These are phyloP conservation scores for Hyphodiscus sp. DNA, from an alignment of 2,329 filamentous ascomycete species.

Conservation along the genomic window DNA sequence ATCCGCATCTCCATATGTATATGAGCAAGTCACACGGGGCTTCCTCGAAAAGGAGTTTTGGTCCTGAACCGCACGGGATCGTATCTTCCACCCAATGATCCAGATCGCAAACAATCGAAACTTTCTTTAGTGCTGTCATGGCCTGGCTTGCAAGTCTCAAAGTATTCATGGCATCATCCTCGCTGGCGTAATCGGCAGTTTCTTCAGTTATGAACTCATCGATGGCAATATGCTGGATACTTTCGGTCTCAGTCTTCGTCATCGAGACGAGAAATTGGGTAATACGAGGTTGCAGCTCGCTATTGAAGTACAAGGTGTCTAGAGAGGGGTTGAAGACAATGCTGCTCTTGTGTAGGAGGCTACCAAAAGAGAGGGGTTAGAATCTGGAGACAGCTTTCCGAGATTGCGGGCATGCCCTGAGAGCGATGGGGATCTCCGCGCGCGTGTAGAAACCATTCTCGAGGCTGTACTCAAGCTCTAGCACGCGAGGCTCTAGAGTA, in stretches of 20 bases:
- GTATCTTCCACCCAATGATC: too few species aligned
- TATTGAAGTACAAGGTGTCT: conserved; percentile 15
- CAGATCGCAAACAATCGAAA: background rate
- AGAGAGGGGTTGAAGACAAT: conserved; percentile 18
- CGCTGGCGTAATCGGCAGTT: background rate
- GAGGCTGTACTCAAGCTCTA: conserved; percentile 4
- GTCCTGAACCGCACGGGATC: too few species aligned
- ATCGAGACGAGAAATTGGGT: conserved; percentile 7
- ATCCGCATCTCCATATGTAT: too few species aligned
- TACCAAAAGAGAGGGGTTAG: conserved; percentile 16
- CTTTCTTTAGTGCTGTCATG: background rate
- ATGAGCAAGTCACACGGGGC: too few species aligned
- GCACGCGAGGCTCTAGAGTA: conserved; percentile 7
- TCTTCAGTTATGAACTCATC: background rate
- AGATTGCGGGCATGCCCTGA: conserved; percentile 12
- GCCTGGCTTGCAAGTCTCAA: background rate
- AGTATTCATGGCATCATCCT: background rate
- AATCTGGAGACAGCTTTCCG: conserved; percentile 3
- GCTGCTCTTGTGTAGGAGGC: background rate
- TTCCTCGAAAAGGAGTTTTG: too few species aligned
- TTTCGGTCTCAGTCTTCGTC: background rate
- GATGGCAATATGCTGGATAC: conserved; percentile 10
- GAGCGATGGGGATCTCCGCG: conserved; percentile 2
- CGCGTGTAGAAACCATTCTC: conserved; percentile 9
- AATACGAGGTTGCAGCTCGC: background rate